Percentiles rank a stretch among this genome's conserved stretches.
Evolutionary conservation across 176 grass and related monocot genomes (phyloP).

Genomic region (Oryza australiensis): DNA sequence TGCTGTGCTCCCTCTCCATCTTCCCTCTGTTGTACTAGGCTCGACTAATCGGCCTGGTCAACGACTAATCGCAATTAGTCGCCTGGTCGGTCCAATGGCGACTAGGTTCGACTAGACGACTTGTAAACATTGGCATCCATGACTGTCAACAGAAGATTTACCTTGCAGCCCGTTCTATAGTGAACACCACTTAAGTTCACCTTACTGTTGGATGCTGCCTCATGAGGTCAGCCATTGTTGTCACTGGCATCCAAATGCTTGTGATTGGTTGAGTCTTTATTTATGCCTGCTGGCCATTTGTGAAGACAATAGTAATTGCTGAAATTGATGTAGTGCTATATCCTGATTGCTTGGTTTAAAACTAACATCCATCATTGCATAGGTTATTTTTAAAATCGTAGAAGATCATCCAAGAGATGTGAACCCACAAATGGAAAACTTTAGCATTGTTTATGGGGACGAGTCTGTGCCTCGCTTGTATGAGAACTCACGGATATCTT

Average conservation of each 20-base stretch:
- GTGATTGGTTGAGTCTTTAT: not conserved
- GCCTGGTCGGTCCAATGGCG: too few species aligned
- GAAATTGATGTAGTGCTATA: not conserved
- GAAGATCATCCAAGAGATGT: constrained; percentile 89
- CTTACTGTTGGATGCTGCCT: not conserved
- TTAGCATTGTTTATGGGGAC: constrained; percentile 77
- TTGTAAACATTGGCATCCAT: too few species aligned
- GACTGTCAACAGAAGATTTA: too few species aligned
- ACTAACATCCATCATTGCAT: constrained; percentile 25
- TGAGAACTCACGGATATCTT: constrained; percentile 89
- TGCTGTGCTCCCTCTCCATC: too few species aligned
- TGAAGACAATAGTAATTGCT: not conserved
- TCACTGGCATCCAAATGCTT: not conserved
- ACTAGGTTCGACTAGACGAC: too few species aligned
- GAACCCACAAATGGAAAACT: constrained; percentile 72
- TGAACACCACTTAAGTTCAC: not conserved
- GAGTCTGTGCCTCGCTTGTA: constrained; percentile 89
- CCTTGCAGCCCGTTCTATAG: not conserved
- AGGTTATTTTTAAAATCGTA: constrained; percentile 98
- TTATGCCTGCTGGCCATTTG: not conserved
- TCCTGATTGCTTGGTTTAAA: not conserved
- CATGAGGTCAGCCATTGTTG: not conserved
- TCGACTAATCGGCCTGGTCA: too few species aligned
- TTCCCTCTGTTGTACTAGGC: too few species aligned
- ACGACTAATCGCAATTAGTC: too few species aligned